Evolutionary conservation across 192 early-diverging fungal genomes (phyloP), one percentile per base, ranked within the genome.

Genomic region (Kickxella alabastrina): DNA sequence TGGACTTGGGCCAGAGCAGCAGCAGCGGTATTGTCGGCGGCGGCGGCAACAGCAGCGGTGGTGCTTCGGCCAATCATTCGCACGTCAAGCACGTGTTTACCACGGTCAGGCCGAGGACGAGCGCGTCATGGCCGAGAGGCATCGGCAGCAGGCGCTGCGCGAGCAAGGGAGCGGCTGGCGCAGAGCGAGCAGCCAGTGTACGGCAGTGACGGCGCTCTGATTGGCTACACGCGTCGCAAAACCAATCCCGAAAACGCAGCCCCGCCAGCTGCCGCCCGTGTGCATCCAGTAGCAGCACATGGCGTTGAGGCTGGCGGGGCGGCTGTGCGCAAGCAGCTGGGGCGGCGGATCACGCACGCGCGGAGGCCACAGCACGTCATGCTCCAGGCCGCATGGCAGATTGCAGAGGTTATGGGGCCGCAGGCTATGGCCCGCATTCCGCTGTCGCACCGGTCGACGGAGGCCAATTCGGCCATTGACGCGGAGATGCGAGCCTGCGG

Each of bases 11-110:
- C 14, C 71, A 59, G 43, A 44, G 62, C 26, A 23, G 21, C 26
- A 25, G 32, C 37, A 26, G 10, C 29, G 13, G 26, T 18, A 27
- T 18, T 21, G 17, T 18, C n/a, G 19, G 29, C 47, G 37, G 26
- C 27, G 25, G 21, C 25, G 13, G 18, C 25, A 13, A 10, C 6
- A 32, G 22, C 47, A 27, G 12, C 39, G 14, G 27, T 13, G 25
- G 40, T 26, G 27, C 15, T 19, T 4, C 17, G 5, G 35, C 36
- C n/a, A 19, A 6, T 17, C 68, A 60, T 52, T 52, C 54, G 31
- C 71, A 75, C n/a, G 71, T 52, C 23, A 55, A 38, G 32, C 64
- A 75, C 44, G 64, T 75, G 19, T 75, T 75, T 75, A 75, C 59
- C 71, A 75, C 35, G 71, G 71, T 19, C 49, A 54, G 31, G 58